phyloP scores from a whole-genome alignment of 768 basidiomycete species.

The Pleurotus citrinopileatus region DNA sequence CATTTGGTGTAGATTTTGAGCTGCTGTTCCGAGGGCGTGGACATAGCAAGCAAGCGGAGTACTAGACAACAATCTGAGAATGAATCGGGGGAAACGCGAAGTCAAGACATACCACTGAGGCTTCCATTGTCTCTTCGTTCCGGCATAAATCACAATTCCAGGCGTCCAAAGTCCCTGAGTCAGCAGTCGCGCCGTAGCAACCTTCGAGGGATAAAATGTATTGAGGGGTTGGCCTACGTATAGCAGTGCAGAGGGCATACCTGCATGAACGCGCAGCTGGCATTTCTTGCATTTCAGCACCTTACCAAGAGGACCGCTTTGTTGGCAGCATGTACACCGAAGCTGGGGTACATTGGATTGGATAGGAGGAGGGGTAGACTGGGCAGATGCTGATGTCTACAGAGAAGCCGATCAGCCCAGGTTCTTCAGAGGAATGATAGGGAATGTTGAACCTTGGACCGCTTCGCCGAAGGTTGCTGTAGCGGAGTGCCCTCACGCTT shows the following conservation, averaged over 20 bases:
- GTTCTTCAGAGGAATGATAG: background rate
- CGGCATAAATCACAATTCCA: constrained; percentile 90
- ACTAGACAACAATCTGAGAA: constrained; percentile 38
- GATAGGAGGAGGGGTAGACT: constrained; percentile 66
- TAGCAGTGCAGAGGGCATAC: constrained; percentile 42
- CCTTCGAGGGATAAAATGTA: constrained; percentile 30
- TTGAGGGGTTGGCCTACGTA: too few relatives aligned
- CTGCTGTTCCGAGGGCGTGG: constrained; percentile 56
- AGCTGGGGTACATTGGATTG: constrained; percentile 53
- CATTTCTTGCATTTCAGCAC: constrained; percentile 84
- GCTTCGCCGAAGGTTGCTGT: constrained; percentile 41
- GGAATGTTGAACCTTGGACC: constrained; percentile 39
- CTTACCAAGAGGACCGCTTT: constrained; percentile 70
- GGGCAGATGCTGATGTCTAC: constrained; percentile 47
- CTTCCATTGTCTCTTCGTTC: constrained; percentile 79
- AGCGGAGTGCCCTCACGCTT: constrained; percentile 66
- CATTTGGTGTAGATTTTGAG: constrained; percentile 46
- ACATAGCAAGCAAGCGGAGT: constrained; percentile 82
- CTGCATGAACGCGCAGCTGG: constrained; percentile 75
- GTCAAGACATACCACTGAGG: constrained; percentile 60
- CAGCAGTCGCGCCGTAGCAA: constrained; percentile 65
- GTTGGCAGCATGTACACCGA: constrained; percentile 73
- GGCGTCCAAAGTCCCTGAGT: constrained; percentile 58
- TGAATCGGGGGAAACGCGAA: constrained; percentile 4
- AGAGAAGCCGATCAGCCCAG: background rate